Conservation (phyloP, 306 rosid genomes). For the Hippophae rhamnoides region DNA sequence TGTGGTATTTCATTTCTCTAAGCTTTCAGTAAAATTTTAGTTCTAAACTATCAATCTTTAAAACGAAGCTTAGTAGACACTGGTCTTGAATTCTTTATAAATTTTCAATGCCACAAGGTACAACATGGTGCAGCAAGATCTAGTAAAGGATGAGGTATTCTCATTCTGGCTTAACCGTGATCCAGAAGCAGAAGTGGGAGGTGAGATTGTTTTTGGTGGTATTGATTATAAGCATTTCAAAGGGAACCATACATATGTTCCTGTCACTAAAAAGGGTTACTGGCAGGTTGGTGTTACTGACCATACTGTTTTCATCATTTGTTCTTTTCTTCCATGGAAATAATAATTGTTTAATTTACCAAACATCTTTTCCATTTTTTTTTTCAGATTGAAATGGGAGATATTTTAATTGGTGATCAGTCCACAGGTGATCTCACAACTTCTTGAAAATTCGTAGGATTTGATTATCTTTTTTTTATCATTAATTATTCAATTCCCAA, state of each 20-base stretch:
- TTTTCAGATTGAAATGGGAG: slow-evolving; percentile 78
- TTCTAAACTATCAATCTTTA: slow-evolving; percentile 10
- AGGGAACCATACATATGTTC: slow-evolving; percentile 73
- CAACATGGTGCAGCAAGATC: slow-evolving; percentile 57
- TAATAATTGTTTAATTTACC: background rate
- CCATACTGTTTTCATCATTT: slow-evolving; percentile 4
- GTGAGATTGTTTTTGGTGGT: slow-evolving; percentile 78
- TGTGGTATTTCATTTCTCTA: slow-evolving; percentile 44
- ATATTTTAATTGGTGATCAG: slow-evolving; percentile 47
- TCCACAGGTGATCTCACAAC: slow-evolving; percentile 57
- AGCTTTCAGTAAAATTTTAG: background rate
- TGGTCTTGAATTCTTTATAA: slow-evolving; percentile 16
- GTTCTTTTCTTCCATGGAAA: slow-evolving; percentile 1
- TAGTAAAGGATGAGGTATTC: slow-evolving; percentile 59
- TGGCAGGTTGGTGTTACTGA: slow-evolving; percentile 60
- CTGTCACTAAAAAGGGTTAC: slow-evolving; percentile 71
- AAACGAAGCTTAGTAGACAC: background rate
- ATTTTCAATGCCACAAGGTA: slow-evolving; percentile 40
- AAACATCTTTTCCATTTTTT: slow-evolving; percentile 2
- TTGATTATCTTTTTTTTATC: slow-evolving; percentile 3
- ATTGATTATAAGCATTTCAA: slow-evolving; percentile 55
- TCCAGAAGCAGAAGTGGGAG: slow-evolving; percentile 42
- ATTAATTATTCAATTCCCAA: slow-evolving; percentile 9
- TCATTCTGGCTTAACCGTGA: slow-evolving; percentile 85
- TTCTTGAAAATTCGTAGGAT: slow-evolving; percentile 6